Percentiles rank a stretch among this genome's conserved stretches.
phyloP scores from a whole-genome alignment of 2,329 filamentous ascomycete species.

The Penicillium sp. region DNA sequence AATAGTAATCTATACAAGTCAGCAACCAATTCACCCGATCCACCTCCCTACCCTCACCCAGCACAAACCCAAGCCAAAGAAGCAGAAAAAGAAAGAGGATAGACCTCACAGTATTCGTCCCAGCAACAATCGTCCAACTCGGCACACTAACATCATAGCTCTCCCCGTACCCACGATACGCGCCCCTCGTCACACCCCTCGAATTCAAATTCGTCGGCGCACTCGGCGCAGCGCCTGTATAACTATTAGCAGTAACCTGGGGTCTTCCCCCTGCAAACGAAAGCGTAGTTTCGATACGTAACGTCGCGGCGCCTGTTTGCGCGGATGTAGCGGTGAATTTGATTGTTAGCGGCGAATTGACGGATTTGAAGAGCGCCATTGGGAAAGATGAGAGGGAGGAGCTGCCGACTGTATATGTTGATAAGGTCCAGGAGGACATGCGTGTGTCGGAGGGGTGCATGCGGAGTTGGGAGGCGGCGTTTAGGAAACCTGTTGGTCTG shows the following conservation, averaged over 20 bases:
- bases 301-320: constrained; percentile 60
- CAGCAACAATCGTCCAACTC: constrained; percentile 63
- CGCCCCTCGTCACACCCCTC: constrained; percentile 69
- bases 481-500: constrained; percentile 66
- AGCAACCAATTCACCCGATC: not conserved
- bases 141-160: constrained; percentile 68
- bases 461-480: constrained; percentile 69
- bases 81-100: constrained; percentile 2
- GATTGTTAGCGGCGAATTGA: constrained; percentile 67
- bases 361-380: constrained; percentile 69
- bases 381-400: constrained; percentile 62
- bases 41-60: not conserved
- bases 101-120: constrained; percentile 66
- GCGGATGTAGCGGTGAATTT: constrained; percentile 62
- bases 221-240: constrained; percentile 54
- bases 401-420: constrained; percentile 67
- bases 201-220: constrained; percentile 69
- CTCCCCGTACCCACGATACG: constrained; percentile 68
- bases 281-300: constrained; percentile 70
- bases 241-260: constrained; percentile 53
- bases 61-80: not conserved
- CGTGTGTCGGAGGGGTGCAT: constrained; percentile 72
- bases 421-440: constrained; percentile 67
- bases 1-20: constrained; percentile 57
- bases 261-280: constrained; percentile 66